A percentile compares a stretch with the other conserved stretches of the same genome.
These are phyloP conservation scores for Nicotiana undulata DNA, from an alignment of 257 asterid species.

Conservation along the genomic window DNA sequence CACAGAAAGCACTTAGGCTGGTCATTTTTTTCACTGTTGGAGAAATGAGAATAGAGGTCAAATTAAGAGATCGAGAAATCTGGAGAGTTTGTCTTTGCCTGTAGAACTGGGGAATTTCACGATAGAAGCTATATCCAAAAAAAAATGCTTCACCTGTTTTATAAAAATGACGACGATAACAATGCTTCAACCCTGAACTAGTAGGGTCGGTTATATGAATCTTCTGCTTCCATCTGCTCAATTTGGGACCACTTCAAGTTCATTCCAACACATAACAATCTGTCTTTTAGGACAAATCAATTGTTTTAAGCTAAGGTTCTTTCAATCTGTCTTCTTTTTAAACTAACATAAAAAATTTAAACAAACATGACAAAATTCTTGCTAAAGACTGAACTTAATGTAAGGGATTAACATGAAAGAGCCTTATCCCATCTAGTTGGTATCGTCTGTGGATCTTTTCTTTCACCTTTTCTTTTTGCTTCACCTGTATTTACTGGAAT, in stretches of 20 bases:
- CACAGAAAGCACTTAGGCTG: background rate
- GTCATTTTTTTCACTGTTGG: background rate
- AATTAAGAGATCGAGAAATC: background rate
- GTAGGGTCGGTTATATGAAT: background rate
- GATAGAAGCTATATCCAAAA: background rate
- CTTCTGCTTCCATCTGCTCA: background rate
- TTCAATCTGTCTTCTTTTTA: background rate
- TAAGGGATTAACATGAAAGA: background rate
- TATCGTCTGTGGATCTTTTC: background rate
- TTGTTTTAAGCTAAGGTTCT: background rate
- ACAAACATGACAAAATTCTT: background rate
- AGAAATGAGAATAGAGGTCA: background rate
- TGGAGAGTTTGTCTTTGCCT: background rate
- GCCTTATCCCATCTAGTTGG: background rate
- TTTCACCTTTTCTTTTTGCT: background rate
- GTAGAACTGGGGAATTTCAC: background rate
- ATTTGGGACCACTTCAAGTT: background rate
- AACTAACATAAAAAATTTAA: background rate
- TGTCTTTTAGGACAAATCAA: background rate
- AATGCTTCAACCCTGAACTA: background rate
- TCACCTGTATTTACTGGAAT: background rate
- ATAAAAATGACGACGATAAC: background rate
- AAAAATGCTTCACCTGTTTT: background rate
- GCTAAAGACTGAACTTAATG: background rate
- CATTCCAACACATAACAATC: background rate